Evolutionary conservation across 2,329 filamentous ascomycete species (phyloP), one percentile per base, ranked within the genome.

Genomic region (Lizonia empirigonia): DNA sequence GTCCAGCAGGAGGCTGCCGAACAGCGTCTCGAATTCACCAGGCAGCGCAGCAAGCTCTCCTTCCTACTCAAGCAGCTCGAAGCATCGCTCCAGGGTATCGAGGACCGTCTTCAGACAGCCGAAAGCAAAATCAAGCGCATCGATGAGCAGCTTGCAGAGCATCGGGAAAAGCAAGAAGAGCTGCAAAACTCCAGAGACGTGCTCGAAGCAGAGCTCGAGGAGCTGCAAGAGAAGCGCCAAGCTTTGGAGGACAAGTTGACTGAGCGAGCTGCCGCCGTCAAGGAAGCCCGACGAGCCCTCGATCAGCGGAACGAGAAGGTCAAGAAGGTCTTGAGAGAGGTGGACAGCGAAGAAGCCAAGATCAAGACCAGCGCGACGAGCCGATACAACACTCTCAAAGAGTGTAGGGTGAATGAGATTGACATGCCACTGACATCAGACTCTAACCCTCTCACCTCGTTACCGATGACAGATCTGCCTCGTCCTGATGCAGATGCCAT

Each of bases 331-430:
- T 79, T 89, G 42, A 92, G 89, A 67, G 85, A 86, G 34, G 89
- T 99, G 50, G 85, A 84, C 50, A 83, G 81, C 5, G 78, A 95
- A n/a, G 92, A 97, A 73, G 87, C 88, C 1, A 88, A 91, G 54
- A 86, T 96, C 40, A 91, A 96, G 73, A 90, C 89, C 65, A 91
- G 91, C 67, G 90, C 88, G 51, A 87, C 91, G 0, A 86, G 85
- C 64, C 90, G 94, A 69, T 96, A 96, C 69, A 86, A 86, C 35
- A 78, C 96, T 37, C 82, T 99, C 44, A 86, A 91, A 67, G 86
- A 90, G 56, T 97, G 93, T 78, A 93, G 95, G 70, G 85, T 99
- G 37, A 93, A 97, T 70, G 92, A 97, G 68, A 90, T 97, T 60
- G 85, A 88, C 56, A 82, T 99, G 51, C 94, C 94, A 2, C 80